Evolutionary conservation across 2,329 filamentous ascomycete species (phyloP).

Genomic region (Bisporella sp.): DNA sequence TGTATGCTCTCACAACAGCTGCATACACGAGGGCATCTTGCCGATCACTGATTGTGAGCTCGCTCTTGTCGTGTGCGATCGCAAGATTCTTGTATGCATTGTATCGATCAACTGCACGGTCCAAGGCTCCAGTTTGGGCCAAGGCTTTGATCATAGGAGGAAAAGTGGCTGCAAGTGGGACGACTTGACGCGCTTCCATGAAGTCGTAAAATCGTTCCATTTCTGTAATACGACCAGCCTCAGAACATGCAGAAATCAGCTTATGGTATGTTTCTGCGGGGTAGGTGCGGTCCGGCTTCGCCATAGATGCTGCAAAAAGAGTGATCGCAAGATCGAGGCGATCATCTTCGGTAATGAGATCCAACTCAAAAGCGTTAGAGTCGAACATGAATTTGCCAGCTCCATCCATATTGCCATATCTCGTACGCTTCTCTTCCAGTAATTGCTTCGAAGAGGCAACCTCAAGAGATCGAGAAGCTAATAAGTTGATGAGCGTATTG

Average conservation of each 20-base stretch:
- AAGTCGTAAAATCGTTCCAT: constrained; percentile 90
- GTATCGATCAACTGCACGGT: constrained; percentile 89
- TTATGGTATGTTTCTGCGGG: constrained; percentile 78
- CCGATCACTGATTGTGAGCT: constrained; percentile 60
- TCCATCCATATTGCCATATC: constrained; percentile 81
- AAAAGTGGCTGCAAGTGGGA: constrained; percentile 76
- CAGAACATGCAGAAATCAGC: constrained; percentile 81
- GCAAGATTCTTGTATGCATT: constrained; percentile 88
- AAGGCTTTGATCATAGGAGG: constrained; percentile 95
- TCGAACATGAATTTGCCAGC: constrained; percentile 80
- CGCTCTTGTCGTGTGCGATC: constrained; percentile 73
- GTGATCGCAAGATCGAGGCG: constrained; percentile 79
- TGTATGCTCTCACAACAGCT: constrained; percentile 83
- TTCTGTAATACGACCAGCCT: constrained; percentile 71
- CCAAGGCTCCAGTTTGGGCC: constrained; percentile 70
- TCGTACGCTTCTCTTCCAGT: constrained; percentile 73
- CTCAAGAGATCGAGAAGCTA: constrained; percentile 75
- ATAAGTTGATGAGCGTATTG: constrained; percentile 74
- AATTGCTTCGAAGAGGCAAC: constrained; percentile 64
- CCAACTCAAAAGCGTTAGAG: constrained; percentile 80
- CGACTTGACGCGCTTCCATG: constrained; percentile 73
- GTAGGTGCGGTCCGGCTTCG: constrained; percentile 51
- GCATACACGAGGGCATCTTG: constrained; percentile 84
- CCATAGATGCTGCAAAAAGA: constrained; percentile 72
- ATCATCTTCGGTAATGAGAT: constrained; percentile 81